Base-by-base conservation (phyloP, 352 stramenopile species). In the Pythium brachiatum region DNA sequence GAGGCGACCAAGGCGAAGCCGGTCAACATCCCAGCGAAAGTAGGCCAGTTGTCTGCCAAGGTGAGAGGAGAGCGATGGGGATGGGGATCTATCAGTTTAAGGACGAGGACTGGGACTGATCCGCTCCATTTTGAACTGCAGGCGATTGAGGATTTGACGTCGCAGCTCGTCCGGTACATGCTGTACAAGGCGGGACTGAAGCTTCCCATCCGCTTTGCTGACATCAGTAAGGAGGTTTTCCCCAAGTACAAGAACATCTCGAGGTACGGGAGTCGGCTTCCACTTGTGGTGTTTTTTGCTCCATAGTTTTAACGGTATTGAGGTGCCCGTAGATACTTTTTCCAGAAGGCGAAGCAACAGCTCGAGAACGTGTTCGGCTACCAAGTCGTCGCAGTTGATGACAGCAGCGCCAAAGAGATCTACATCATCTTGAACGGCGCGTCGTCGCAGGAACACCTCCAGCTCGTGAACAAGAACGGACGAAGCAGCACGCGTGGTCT, bases 151-250 rank as follows among this genome's bases (percentile, higher is more conserved):
- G 83, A 93, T 61, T 71, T 92, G 51, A 91, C 72, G 15, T 77
- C 81, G 39, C 83, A 85, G 60, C 61, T 92, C 29, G 86, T 94
- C 58, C 86, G 86, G 32, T 94, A 92, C 60, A 78, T 94, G 70
- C 72, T 94, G 36, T 94, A 94, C 83, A 94, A 92, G 58, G 83
- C 78, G 34, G 83, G 77, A 11, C 59, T 88, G 23, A 91, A 93
- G 65, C 73, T 88, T 46, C 80, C 83, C 1, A 87, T 94, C 62
- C 86, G 84, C 57, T 92, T 94, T 43, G 64, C 55, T 38, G 86
- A 94, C 62, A 90, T 94, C 58, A 90, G 76, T 71, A 94, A 92
- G 59, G 86, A 92, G 2, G 82, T 94, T 32, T 92, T 83, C 29
- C 78, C 79, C 13, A 81, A 87, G 64, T 81, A 93, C 68, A 90